Base-by-base conservation (phyloP, 2,329 filamentous ascomycete species). In the Paracoccidioides lutzii region DNA sequence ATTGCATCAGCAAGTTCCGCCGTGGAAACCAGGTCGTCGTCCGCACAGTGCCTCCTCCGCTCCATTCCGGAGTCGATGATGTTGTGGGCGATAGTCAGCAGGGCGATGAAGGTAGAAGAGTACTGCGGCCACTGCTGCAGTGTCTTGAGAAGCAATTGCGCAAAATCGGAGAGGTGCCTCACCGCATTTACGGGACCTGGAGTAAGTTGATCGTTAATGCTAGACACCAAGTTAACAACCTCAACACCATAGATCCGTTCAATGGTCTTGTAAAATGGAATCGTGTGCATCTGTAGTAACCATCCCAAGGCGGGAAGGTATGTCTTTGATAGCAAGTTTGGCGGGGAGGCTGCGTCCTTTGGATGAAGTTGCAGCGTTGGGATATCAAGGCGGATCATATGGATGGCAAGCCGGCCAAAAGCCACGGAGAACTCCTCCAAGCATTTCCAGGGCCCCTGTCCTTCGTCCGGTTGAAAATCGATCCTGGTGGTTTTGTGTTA, bases 381-480 rank as follows among this genome's bases (percentile, higher is more conserved):
- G 15, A 61, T 68, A 58, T 77, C 75, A 54, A 75, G 61, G 10
- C 63, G 62, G 41, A 75, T 59, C 44, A 77, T 62, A 45, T 73
- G 73, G 12, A 74, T 60, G 4, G 72, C 62, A 41, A 77, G 64
- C 30, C 64, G 68, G 40, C 67, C 66, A 59, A 67, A 77, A 42
- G 66, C 62, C 10, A 69, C 60, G 50, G 75, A 66, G 51, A 76
- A 73, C 32, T 71, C 68, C 57, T 73, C 69, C n/a, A 76, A 56
- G 49, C 65, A 68, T 10, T 49, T 45, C 60, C 67, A 67, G 5
- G 61, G 57, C 3, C 64, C 64, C 9, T 62, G 58, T 12, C 64
- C 66, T 50, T 67, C 64, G 48, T 70, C 64, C 9, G 66, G 61
- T 38, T 65, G 64, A 40, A 73, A 62, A 50, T 66, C 61, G 22